phyloP scores from a whole-genome alignment of 108 stramenopile species.

The Bacterosira constricta region DNA sequence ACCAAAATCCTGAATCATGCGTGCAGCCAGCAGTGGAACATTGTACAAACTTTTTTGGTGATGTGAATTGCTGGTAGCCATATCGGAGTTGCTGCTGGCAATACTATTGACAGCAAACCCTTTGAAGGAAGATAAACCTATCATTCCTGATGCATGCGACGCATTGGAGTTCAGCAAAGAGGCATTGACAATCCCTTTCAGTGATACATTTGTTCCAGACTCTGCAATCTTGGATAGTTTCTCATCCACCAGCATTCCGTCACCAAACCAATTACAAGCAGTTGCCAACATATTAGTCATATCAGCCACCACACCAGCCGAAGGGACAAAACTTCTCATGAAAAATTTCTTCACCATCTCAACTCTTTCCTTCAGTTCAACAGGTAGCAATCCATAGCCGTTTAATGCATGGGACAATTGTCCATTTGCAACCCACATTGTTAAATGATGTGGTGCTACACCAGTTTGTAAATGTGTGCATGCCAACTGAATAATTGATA shows the following conservation, averaged over 20 bases:
- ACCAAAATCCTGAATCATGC: conserved; percentile 58
- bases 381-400: conserved; percentile 53
- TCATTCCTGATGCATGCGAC: too few species aligned
- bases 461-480: conserved; percentile 51
- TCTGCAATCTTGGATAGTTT: neutral
- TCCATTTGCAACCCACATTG: conserved; percentile 63
- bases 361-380: conserved; percentile 36
- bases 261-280: conserved; percentile 33
- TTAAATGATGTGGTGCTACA: conserved; percentile 48
- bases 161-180: too few species aligned
- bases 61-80: neutral
- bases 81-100: too few species aligned
- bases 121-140: too few species aligned
- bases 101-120: neutral
- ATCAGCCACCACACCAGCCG: conserved; percentile 23
- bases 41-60: conserved; percentile 32
- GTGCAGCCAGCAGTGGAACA: conserved; percentile 50
- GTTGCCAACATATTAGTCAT: conserved; percentile 31
- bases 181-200: too few species aligned
- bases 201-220: too few species aligned
- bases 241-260: neutral
- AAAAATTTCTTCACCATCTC: conserved; percentile 44
- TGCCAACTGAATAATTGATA: conserved; percentile 60
- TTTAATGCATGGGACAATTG: conserved; percentile 59
- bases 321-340: conserved; percentile 32